Conservation (phyloP, 2,329 filamentous ascomycete species). For the Mariannaea elegans region DNA sequence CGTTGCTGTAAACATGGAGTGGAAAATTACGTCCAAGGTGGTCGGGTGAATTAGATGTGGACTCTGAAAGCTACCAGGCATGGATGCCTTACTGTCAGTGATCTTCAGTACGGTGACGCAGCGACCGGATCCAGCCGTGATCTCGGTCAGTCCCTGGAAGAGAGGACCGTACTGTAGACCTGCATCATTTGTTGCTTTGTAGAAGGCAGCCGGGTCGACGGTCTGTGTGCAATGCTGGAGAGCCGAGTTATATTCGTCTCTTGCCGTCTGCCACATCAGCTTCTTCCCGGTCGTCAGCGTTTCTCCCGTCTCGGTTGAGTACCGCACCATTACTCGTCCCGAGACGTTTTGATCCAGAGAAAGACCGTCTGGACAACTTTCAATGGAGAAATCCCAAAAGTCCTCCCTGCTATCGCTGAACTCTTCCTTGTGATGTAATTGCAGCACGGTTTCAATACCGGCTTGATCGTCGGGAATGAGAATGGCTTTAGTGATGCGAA, state of each 20-base stretch:
- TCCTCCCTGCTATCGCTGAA: too few relatives aligned
- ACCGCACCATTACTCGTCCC: too few relatives aligned
- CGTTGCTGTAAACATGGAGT: too few relatives aligned
- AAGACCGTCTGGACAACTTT: too few relatives aligned
- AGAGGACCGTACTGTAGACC: neutral
- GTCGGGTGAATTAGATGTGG: constrained; percentile 6
- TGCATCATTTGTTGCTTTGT: neutral
- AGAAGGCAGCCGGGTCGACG: neutral
- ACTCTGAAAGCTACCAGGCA: constrained; percentile 1
- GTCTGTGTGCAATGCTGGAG: neutral
- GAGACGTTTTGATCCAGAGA: too few relatives aligned
- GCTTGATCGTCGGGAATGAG: neutral
- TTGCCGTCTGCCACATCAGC: too few relatives aligned
- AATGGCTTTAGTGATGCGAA: neutral
- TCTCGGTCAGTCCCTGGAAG: neutral
- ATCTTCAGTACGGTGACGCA: neutral
- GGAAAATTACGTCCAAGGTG: constrained; percentile 14
- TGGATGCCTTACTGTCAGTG: neutral
- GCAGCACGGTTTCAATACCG: neutral
- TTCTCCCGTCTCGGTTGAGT: too few relatives aligned
- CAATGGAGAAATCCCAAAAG: too few relatives aligned
- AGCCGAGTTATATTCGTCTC: neutral
- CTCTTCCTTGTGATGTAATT: too few relatives aligned
- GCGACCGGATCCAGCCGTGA: neutral
- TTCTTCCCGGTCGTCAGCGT: too few relatives aligned